Conservation (phyloP, 164 flowering plant species). For the Euptelea pleiosperma region DNA sequence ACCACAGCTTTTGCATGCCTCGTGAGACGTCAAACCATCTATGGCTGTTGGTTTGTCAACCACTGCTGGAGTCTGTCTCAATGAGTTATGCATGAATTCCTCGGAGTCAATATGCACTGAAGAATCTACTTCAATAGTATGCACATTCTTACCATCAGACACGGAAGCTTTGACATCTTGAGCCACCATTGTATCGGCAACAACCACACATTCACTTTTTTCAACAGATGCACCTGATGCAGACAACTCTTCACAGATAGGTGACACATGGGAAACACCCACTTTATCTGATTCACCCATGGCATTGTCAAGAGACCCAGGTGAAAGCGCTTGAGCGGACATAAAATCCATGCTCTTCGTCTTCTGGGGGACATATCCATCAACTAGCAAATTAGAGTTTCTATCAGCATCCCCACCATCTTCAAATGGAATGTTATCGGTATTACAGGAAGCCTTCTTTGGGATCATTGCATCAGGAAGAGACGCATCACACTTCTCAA, state of each 20-base stretch:
- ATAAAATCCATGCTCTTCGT: background rate
- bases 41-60: slow-evolving; percentile 1
- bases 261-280: slow-evolving; percentile 3
- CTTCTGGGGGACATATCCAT: slow-evolving; percentile 3
- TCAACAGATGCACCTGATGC: slow-evolving; percentile 8
- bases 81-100: slow-evolving; percentile 7
- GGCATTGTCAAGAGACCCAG: slow-evolving; percentile 9
- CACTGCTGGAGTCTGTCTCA: background rate
- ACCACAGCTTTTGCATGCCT: slow-evolving; percentile 8
- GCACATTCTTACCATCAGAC: background rate
- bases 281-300: slow-evolving; percentile 3
- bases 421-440: background rate
- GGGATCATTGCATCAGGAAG: background rate
- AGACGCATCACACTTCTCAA: slow-evolving; percentile 3
- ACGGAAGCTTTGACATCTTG: slow-evolving; percentile 9
- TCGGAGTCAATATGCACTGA: slow-evolving; percentile 8
- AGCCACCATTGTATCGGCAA: slow-evolving; percentile 2
- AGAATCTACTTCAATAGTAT: slow-evolving; percentile 13
- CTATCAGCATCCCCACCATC: slow-evolving; percentile 4
- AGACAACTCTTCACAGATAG: slow-evolving; percentile 6
- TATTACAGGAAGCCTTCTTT: slow-evolving; percentile 5
- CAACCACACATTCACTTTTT: slow-evolving; percentile 4
- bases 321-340: background rate
- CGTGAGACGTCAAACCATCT: slow-evolving; percentile 15
- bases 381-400: background rate